A percentile compares a stretch with the other conserved stretches of the same genome.
These are phyloP conservation scores for Sonneratia caseolaris DNA, from an alignment of 345 rosid species.

Conservation along the genomic window DNA sequence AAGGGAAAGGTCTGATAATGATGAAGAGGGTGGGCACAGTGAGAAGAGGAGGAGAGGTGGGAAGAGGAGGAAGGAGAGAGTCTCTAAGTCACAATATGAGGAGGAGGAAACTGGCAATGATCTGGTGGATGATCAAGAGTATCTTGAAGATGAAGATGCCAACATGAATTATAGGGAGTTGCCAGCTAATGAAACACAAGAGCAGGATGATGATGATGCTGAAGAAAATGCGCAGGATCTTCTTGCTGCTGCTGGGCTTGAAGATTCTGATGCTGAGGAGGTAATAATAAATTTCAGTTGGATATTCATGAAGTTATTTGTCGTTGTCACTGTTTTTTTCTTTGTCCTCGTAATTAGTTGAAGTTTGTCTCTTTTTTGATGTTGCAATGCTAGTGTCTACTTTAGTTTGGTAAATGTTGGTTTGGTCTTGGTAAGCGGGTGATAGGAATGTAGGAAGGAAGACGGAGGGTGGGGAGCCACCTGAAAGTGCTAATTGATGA, in stretches of 20 bases:
- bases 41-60: conserved; percentile 88
- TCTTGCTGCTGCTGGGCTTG: conserved; percentile 93
- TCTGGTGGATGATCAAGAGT: conserved; percentile 61
- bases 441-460: no score
- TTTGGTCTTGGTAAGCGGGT: no score
- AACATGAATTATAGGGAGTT: conserved; percentile 37
- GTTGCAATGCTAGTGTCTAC: no score
- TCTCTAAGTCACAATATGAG: conserved; percentile 62
- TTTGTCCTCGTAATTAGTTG: not conserved
- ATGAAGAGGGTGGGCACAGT: conserved; percentile 70
- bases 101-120: conserved; percentile 60
- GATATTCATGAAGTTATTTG: not conserved
- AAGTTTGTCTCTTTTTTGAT: no score
- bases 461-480: no score
- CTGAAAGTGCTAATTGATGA: no score
- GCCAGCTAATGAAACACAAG: conserved; percentile 29
- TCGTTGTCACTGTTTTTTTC: no score
- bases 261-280: conserved; percentile 80
- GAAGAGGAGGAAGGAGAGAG: conserved; percentile 81
- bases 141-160: conserved; percentile 59
- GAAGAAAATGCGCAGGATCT: conserved; percentile 70
- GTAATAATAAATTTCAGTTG: conserved; percentile 12
- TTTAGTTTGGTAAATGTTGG: no score
- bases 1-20: conserved; percentile 68
- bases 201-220: conserved; percentile 45